Base-by-base conservation (phyloP, 495 filamentous ascomycete species). In the Xylaria palmicola region DNA sequence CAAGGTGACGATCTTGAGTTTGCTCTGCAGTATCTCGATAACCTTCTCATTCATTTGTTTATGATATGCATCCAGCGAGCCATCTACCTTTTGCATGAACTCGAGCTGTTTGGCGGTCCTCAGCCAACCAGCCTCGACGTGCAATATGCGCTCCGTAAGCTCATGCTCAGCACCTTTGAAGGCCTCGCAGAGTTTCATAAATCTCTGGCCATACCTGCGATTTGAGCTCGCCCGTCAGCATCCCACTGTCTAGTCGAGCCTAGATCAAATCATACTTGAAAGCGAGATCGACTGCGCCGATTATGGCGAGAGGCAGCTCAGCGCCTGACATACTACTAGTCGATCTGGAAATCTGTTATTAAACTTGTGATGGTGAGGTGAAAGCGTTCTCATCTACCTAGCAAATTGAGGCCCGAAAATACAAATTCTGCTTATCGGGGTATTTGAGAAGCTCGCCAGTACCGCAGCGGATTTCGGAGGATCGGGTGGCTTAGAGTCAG, bases 71-170 rank as follows among this genome's bases (percentile, higher is more conserved):
- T 75, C 72, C 43, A 82, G 72, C 9, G 45, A 62, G 2, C 71
- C 13, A 22, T 67, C 58, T 12, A 79, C 64, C n/a, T 63, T 62
- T 17, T 63, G 58, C 32, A 79, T 48, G 53, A 79, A 74, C 17
- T 70, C 36, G 6, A 81, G 59, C 54, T 80, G 72, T 32, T 55
- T 49, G 19, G 51, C 69, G 17, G 65, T 68, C 40, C 64, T 64
- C 4, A 64, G 48, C 78, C 78, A 81, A 52, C 72, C 56, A 22
- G 59, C 70, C 43, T 78, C 63, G 7, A 80, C 50, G 1, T 65
- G 60, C n/a, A 76, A 22, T 6, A 70, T 60, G 20, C 68, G 71
- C 37, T 80, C 78, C 8, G n/a, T 60, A 15, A 76, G 20, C 40
- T 68, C 65, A 1, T 51, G 36, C 12, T 74, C 65, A 0, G 66